Conservation (phyloP, 495 filamentous ascomycete species). For the Talaromyces liani region DNA sequence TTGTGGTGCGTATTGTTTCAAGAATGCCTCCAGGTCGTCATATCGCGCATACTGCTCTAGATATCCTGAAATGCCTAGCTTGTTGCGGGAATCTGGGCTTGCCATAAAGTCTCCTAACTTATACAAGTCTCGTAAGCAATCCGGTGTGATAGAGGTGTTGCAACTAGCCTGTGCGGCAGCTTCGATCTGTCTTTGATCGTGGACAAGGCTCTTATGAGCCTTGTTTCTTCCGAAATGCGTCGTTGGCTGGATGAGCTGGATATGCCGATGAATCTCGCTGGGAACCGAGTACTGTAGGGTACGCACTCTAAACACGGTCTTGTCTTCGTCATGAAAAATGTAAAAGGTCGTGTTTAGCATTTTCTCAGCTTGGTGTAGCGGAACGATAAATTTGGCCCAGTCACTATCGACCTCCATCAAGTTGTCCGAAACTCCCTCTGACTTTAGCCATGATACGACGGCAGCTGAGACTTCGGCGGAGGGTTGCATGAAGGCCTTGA, state of each 20-base stretch:
- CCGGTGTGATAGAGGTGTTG: constrained; percentile 44
- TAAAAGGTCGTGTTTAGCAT: constrained; percentile 50
- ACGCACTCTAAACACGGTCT: constrained; percentile 34
- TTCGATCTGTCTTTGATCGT: constrained; percentile 19
- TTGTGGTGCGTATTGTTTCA: constrained; percentile 42
- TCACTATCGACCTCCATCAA: constrained; percentile 42
- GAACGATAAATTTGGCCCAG: constrained; percentile 48
- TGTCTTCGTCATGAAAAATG: constrained; percentile 35
- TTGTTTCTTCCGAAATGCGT: constrained; percentile 40
- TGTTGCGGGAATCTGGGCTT: constrained; percentile 30
- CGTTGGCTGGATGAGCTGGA: constrained; percentile 50
- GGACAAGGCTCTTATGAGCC: constrained; percentile 16
- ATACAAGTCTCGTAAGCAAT: constrained; percentile 54
- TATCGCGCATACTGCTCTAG: constrained; percentile 59
- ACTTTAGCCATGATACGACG: constrained; percentile 44
- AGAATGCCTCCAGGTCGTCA: constrained; percentile 47
- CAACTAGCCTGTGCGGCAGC: constrained; percentile 28
- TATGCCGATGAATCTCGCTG: constrained; percentile 30
- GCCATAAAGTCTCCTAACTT: constrained; percentile 41
- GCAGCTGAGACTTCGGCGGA: constrained; percentile 28
- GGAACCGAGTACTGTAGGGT: constrained; percentile 55
- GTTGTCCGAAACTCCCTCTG: constrained; percentile 31
- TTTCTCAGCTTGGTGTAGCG: constrained; percentile 42
- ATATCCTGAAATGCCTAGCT: constrained; percentile 62
- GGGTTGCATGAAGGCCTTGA: constrained; percentile 43